phyloP scores from a whole-genome alignment of 2,329 filamentous ascomycete genomes.

The Fusarium pseudoanthophilum region DNA sequence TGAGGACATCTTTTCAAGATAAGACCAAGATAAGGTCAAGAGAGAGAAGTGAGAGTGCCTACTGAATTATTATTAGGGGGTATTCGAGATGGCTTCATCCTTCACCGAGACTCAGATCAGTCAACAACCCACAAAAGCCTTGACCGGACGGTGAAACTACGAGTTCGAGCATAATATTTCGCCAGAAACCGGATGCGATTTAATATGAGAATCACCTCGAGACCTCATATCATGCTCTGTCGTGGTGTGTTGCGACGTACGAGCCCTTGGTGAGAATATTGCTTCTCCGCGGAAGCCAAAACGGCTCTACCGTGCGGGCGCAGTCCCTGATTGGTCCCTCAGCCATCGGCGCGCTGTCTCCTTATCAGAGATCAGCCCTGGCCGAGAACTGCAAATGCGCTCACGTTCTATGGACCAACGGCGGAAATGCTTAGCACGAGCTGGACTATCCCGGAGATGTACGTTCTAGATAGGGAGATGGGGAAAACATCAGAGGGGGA shows the following conservation, averaged over 20 bases:
- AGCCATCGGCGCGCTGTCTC: slow-evolving; percentile 4
- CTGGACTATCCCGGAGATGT: slow-evolving; percentile 37
- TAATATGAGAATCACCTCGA: slow-evolving; percentile 17
- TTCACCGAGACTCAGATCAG: slow-evolving; percentile 19
- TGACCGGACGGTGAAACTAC: slow-evolving; percentile 1
- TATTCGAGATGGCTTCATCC: slow-evolving; percentile 11
- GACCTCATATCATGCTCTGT: slow-evolving; percentile 26
- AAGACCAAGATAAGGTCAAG: background rate
- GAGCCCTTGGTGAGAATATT: slow-evolving; percentile 14
- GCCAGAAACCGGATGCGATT: slow-evolving; percentile 9
- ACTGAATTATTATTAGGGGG: background rate
- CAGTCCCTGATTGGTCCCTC: slow-evolving; percentile 33
- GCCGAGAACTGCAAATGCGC: slow-evolving; percentile 18
- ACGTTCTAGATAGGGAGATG: slow-evolving; percentile 34
- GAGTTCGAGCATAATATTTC: background rate
- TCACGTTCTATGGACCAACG: slow-evolving; percentile 8
- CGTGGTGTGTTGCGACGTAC: slow-evolving; percentile 39
- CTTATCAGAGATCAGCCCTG: slow-evolving; percentile 41
- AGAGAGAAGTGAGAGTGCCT: background rate
- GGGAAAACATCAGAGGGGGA: slow-evolving; percentile 15
- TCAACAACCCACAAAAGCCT: slow-evolving; percentile 18
- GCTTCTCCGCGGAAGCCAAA: slow-evolving; percentile 39
- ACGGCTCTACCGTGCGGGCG: background rate
- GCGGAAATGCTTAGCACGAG: slow-evolving; percentile 37
- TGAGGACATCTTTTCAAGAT: background rate